These are phyloP conservation scores for Leavenworthia alabamica DNA, from an alignment of 345 rosid genomes.

Conservation along the genomic window DNA sequence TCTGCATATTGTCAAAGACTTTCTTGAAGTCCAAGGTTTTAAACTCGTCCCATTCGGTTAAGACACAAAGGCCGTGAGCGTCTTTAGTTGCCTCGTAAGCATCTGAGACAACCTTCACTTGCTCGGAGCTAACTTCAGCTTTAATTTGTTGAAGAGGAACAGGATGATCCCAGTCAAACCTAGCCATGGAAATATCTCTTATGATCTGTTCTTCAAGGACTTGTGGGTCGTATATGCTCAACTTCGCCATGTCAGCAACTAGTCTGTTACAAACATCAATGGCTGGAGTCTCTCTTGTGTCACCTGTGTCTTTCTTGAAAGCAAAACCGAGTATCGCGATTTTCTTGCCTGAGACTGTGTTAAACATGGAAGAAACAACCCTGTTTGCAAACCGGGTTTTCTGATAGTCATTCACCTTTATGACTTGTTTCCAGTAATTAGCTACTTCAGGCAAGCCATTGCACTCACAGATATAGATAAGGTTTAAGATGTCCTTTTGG, in stretches of 20 bases:
- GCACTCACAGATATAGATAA: conserved; percentile 66
- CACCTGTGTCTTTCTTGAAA: conserved; percentile 72
- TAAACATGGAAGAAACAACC: conserved; percentile 59
- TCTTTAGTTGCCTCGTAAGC: conserved; percentile 57
- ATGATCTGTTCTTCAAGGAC: conserved; percentile 57
- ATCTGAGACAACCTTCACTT: conserved; percentile 44
- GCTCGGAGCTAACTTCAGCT: conserved; percentile 36
- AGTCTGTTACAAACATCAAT: conserved; percentile 66
- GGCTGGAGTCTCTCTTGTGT: conserved; percentile 75
- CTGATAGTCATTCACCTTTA: conserved; percentile 69
- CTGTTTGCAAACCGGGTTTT: conserved; percentile 60
- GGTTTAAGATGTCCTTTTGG: conserved; percentile 63
- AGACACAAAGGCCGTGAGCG: conserved; percentile 56
- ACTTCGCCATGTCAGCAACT: conserved; percentile 50
- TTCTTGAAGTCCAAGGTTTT: conserved; percentile 46
- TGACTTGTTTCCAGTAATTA: conserved; percentile 69
- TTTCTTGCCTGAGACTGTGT: conserved; percentile 57
- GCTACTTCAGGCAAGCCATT: conserved; percentile 66
- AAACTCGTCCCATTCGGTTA: conserved; percentile 71
- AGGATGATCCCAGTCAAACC: conserved; percentile 70
- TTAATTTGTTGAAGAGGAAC: conserved; percentile 53
- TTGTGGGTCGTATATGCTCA: conserved; percentile 62
- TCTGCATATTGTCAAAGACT: conserved; percentile 40
- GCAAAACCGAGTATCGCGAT: conserved; percentile 64
- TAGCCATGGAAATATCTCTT: conserved; percentile 61